Conservation (phyloP, 1,284 basidiomycete genomes). For the Vanrija pseudolonga region DNA sequence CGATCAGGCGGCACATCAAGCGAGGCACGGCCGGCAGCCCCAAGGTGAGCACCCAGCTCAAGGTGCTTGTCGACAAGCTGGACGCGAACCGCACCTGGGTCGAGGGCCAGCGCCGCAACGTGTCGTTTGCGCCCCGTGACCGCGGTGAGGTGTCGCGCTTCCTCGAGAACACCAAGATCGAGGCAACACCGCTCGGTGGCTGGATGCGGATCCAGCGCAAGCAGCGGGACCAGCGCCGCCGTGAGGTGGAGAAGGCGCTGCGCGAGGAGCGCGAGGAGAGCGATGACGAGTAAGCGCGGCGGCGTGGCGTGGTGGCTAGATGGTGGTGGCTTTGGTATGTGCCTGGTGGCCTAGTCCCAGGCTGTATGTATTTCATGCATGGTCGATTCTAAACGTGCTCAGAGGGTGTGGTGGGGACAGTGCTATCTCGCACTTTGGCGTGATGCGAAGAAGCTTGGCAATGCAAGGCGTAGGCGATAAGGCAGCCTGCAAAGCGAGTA, state of each 20-base stretch:
- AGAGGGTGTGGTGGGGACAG: too few relatives aligned
- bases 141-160: constrained; percentile 67
- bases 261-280: constrained; percentile 24
- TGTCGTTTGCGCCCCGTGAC: constrained; percentile 67
- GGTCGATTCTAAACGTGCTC: too few relatives aligned
- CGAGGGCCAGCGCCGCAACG: constrained; percentile 62
- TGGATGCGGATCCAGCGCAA: constrained; percentile 78
- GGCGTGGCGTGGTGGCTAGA: too few relatives aligned
- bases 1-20: constrained; percentile 68
- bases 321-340: neutral
- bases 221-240: constrained; percentile 67
- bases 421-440: too few relatives aligned
- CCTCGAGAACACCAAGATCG: constrained; percentile 61
- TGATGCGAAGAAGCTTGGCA: too few relatives aligned
- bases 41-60: constrained; percentile 55
- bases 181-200: constrained; percentile 71
- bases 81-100: constrained; percentile 79
- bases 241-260: constrained; percentile 56
- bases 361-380: too few relatives aligned
- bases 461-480: too few relatives aligned
- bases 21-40: constrained; percentile 51
- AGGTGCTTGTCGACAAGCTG: constrained; percentile 73
- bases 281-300: constrained; percentile 15
- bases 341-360: neutral
- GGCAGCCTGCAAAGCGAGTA: too few relatives aligned